Base-by-base conservation (phyloP, 1,284 basidiomycete species). In the Boletellus deceptivus region DNA sequence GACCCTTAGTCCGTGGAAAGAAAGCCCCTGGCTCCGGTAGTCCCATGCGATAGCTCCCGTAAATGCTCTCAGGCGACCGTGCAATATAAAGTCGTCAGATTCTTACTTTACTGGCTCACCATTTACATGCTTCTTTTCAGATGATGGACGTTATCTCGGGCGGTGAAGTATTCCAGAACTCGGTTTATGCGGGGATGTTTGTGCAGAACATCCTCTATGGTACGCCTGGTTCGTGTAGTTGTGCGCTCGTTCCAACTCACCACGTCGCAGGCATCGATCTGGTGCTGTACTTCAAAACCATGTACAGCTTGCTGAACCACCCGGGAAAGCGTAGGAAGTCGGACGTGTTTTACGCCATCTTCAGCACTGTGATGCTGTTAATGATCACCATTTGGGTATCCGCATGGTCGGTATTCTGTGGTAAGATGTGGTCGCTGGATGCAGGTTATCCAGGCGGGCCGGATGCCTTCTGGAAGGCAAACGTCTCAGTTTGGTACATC, bases 291-390 rank as follows among this genome's bases (percentile, higher is more conserved):
- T 47, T 50, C 44, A 50, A 43, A 27, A 53, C 52, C 14, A 48
- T 51, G 35, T 38, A 42, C 9, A 34, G 39, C 13, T 24, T 55
- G 8, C 16, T 60, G 2, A 2, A 7, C 9, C 41, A 47, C 8
- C 40, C 37, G 1, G 46, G 46, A 41, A 3, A 18, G 8, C 47
- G 42, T 4, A 40, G 29, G 38, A 52, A 20, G 22, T 43, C 46
- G n/a, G 41, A 45, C 27, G n/a, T 35, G 22, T 53, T 61, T 35
- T 58, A 53, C 17, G 52, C 45, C 4, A 16, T 49, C 24, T 52
- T 63, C n/a, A 56, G 54, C 18, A 59, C 33, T 3, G 16, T 46
- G 25, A 49, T 58, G 49, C 17, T 59, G 1, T 11, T 55, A 4
- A 25, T 35, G 4, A n/a, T 36, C 36, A 55, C 55, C 1, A 22